Conservation (phyloP, 2,329 filamentous ascomycete genomes). For the Hypoxylon sp. region DNA sequence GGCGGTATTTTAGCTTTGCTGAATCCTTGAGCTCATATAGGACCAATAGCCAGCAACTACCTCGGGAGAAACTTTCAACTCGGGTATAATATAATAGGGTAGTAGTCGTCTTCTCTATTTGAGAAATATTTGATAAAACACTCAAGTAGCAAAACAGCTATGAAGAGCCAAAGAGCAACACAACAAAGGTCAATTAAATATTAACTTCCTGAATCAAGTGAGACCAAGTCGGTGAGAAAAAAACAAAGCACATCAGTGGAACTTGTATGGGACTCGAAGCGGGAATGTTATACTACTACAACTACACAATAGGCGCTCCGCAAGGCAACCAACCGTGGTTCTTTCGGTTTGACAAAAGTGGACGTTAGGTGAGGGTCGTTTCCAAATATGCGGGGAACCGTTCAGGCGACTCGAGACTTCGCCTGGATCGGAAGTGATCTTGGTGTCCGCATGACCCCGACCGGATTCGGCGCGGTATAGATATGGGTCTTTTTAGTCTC, state of each 20-base stretch:
- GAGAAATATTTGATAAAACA: background rate
- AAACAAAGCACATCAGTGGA: conserved; percentile 14
- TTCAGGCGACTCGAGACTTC: conserved; percentile 14
- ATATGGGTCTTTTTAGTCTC: background rate
- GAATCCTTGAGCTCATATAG: background rate
- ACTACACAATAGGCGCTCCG: conserved; percentile 22
- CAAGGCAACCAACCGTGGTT: conserved; percentile 31
- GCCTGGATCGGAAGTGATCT: background rate
- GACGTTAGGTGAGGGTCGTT: conserved; percentile 11
- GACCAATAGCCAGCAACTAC: background rate
- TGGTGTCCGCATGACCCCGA: conserved; percentile 19
- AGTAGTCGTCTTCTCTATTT: background rate
- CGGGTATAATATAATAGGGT: background rate
- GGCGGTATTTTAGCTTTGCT: background rate
- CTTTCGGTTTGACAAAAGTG: background rate
- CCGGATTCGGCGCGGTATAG: conserved; percentile 18
- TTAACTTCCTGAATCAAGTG: background rate
- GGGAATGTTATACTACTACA: conserved; percentile 21
- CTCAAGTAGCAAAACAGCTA: background rate
- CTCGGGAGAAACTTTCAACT: background rate
- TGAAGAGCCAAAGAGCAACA: background rate
- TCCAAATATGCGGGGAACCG: conserved; percentile 38
- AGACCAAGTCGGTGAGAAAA: conserved; percentile 28
- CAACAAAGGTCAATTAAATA: conserved; percentile 18
- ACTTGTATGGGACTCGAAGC: conserved; percentile 13